phyloP scores from a whole-genome alignment of 192 early-diverging fungal species.

The Phycomyces blakesleeanus region DNA sequence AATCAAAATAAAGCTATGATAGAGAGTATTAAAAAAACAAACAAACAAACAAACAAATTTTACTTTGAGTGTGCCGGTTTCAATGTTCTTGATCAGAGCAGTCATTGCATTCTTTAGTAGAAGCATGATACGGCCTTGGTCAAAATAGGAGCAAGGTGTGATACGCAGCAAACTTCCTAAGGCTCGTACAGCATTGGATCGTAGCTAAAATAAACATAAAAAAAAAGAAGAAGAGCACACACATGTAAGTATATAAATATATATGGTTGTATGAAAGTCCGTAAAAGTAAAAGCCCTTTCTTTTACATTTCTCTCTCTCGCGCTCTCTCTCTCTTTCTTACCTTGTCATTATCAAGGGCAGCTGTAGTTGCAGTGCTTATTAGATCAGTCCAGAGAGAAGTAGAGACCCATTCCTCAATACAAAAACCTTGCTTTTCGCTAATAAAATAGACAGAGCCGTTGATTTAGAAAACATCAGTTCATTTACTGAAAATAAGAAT shows the following conservation, averaged over 20 bases:
- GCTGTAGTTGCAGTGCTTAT: slow-evolving; percentile 41
- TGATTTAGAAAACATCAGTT: background rate
- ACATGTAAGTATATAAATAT: no score
- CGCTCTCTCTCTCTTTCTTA: slow-evolving; percentile 13
- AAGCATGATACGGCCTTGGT: slow-evolving; percentile 37
- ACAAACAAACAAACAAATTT: background rate
- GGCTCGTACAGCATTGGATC: slow-evolving; percentile 69
- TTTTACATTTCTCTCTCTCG: no score
- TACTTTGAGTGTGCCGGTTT: slow-evolving; percentile 62
- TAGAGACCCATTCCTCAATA: slow-evolving; percentile 42
- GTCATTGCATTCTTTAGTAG: slow-evolving; percentile 45
- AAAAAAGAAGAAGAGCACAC: no score
- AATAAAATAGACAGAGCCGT: no score
- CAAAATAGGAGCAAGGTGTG: slow-evolving; percentile 43
- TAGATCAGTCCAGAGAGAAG: slow-evolving; percentile 41
- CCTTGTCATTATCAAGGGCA: slow-evolving; percentile 72
- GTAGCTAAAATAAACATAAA: slow-evolving; percentile 48
- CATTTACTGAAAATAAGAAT: no score
- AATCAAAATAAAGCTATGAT: no score
- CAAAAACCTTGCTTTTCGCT: slow-evolving; percentile 22
- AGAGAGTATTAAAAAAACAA: background rate
- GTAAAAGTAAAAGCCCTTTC: no score
- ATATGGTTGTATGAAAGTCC: no score
- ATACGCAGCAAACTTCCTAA: slow-evolving; percentile 62
- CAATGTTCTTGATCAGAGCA: slow-evolving; percentile 55